Conservation (phyloP, 2,329 filamentous ascomycete genomes). For the Fusarium pseudoanthophilum region DNA sequence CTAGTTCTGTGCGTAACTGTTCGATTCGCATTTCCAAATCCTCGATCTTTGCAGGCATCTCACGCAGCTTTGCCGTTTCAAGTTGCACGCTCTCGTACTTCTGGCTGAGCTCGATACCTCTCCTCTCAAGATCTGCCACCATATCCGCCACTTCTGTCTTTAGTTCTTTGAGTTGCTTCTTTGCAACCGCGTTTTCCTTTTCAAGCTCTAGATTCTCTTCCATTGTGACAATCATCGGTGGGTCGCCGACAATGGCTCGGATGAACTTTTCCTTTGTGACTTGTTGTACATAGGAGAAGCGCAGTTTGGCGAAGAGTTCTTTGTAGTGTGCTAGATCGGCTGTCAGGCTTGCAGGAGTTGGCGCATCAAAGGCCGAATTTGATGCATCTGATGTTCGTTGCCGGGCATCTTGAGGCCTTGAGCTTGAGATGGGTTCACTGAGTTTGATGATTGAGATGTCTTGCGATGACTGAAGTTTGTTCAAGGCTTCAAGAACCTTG, state of each 20-base stretch:
- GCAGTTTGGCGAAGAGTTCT: slow-evolving; percentile 94
- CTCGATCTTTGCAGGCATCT: slow-evolving; percentile 62
- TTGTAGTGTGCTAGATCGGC: slow-evolving; percentile 91
- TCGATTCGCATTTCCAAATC: slow-evolving; percentile 61
- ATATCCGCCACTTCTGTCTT: slow-evolving; percentile 82
- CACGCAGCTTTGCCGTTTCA: slow-evolving; percentile 60
- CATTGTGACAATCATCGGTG: slow-evolving; percentile 83
- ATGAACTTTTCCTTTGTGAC: slow-evolving; percentile 99
- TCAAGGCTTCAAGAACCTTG: slow-evolving; percentile 60
- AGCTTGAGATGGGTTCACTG: slow-evolving; percentile 76
- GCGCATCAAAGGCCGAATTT: slow-evolving; percentile 69
- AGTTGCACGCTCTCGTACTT: slow-evolving; percentile 63
- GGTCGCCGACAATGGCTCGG: slow-evolving; percentile 89
- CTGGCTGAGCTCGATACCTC: slow-evolving; percentile 67
- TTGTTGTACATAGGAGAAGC: slow-evolving; percentile 97
- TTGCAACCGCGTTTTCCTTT: slow-evolving; percentile 72
- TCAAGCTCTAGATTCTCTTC: slow-evolving; percentile 86
- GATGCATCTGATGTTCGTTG: slow-evolving; percentile 79
- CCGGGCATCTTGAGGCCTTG: slow-evolving; percentile 51
- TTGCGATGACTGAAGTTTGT: slow-evolving; percentile 65
- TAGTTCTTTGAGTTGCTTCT: slow-evolving; percentile 79
- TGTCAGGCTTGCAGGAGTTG: slow-evolving; percentile 79
- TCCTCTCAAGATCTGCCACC: slow-evolving; percentile 76
- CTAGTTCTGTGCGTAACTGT: slow-evolving; percentile 56
- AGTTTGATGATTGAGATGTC: slow-evolving; percentile 81